Percentiles rank a stretch among this genome's conserved stretches.
Evolutionary conservation across 1,284 basidiomycete species (phyloP).

Genomic region (Amylostereum areolatum): DNA sequence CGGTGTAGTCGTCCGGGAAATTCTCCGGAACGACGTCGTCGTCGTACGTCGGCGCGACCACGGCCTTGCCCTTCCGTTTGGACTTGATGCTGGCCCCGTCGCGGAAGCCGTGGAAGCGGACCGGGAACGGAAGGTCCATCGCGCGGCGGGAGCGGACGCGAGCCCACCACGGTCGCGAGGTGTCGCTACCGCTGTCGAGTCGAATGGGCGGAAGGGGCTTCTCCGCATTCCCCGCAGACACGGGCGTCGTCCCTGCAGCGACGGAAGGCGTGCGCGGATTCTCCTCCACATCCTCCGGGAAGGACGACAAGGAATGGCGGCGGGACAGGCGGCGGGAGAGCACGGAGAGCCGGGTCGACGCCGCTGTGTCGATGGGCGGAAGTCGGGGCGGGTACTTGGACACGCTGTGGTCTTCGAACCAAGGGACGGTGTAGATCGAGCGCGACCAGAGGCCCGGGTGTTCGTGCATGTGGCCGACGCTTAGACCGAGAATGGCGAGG

Average conservation of each 20-base stretch:
- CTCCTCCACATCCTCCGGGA: slow-evolving; percentile 10
- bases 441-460: slow-evolving; percentile 45
- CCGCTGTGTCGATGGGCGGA: slow-evolving; percentile 10
- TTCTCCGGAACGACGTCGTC: too few species aligned
- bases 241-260: too few species aligned
- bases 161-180: slow-evolving; percentile 14
- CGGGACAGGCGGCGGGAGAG: too few species aligned
- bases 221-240: too few species aligned
- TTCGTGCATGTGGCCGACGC: slow-evolving; percentile 34
- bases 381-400: slow-evolving; percentile 9
- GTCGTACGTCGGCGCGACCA: too few species aligned
- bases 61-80: too few species aligned
- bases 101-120: too few species aligned
- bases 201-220: slow-evolving; percentile 3
- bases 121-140: slow-evolving; percentile 15
- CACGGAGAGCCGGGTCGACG: slow-evolving; percentile 12
- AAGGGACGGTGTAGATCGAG: slow-evolving; percentile 45
- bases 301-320: slow-evolving; percentile 7
- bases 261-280: background rate
- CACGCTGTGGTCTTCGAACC: slow-evolving; percentile 35
- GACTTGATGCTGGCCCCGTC: too few species aligned
- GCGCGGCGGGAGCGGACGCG: slow-evolving; percentile 12
- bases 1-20: too few species aligned
- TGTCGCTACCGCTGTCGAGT: background rate
- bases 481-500: slow-evolving; percentile 40